phyloP scores from a whole-genome alignment of 257 asterid genomes.

The Jaltomata sinuosa region DNA sequence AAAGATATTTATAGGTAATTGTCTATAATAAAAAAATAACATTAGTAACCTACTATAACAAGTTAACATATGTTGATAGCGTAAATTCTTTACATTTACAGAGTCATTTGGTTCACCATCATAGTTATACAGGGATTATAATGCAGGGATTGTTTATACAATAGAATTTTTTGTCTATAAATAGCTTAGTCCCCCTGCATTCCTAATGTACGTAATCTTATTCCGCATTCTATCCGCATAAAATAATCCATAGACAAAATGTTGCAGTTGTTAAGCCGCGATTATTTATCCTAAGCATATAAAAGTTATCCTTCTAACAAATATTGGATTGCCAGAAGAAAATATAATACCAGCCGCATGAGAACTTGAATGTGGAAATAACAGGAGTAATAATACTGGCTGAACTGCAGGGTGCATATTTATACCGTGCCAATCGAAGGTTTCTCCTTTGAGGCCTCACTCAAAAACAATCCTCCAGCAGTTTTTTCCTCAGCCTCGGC shows the following conservation, averaged over 20 bases:
- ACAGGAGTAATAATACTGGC: not conserved
- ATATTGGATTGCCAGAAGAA: no score
- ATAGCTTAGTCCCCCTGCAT: not conserved
- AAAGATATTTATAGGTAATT: not conserved
- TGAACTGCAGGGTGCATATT: not conserved
- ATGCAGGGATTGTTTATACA: not conserved
- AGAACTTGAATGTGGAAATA: no score
- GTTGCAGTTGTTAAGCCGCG: not conserved
- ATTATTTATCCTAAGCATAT: no score
- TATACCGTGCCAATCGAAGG: conserved; percentile 91
- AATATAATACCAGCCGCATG: no score
- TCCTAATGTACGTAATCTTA: no score
- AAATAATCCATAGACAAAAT: not conserved
- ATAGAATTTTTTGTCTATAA: not conserved
- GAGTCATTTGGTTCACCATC: not conserved
- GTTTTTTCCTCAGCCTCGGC: conserved; percentile 81
- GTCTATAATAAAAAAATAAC: not conserved
- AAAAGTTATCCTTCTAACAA: no score
- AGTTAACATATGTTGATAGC: not conserved
- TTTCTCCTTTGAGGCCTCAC: conserved; percentile 77
- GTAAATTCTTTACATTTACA: not conserved
- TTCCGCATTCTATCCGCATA: no score
- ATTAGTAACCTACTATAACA: not conserved
- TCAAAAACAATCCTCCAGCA: conserved; percentile 81
- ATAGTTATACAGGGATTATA: not conserved